Percentiles rank a stretch among this genome's conserved stretches.
phyloP scores from a whole-genome alignment of 768 basidiomycete genomes.

The Candolleomyces eurysporus region DNA sequence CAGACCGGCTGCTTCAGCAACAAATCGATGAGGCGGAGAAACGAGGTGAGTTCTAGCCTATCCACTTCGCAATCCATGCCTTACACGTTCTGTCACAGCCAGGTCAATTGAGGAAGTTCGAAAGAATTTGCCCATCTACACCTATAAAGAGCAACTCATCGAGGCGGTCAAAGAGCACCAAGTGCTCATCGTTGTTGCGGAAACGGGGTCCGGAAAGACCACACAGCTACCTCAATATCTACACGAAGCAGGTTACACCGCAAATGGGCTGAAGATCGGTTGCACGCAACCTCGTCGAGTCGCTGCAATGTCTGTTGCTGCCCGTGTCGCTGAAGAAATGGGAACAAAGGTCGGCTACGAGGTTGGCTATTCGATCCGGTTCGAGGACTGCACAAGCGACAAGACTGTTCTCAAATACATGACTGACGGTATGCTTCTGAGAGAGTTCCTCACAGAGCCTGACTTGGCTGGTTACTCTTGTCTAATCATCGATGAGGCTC shows the following conservation, averaged over 20 bases:
- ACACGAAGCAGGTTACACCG: slow-evolving; percentile 95
- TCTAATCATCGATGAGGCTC: slow-evolving; percentile 97
- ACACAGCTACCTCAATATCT: slow-evolving; percentile 98
- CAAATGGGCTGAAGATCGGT: slow-evolving; percentile 83
- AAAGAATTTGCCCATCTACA: slow-evolving; percentile 89
- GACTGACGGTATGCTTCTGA: slow-evolving; percentile 98
- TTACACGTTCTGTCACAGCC: slow-evolving; percentile 41
- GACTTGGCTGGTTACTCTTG: slow-evolving; percentile 93
- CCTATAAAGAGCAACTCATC: slow-evolving; percentile 84
- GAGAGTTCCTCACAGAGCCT: slow-evolving; percentile 97
- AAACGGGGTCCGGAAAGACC: slow-evolving; percentile 98
- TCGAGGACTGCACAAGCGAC: slow-evolving; percentile 99
- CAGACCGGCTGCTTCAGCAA: slow-evolving; percentile 79
- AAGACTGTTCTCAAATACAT: slow-evolving; percentile 99
- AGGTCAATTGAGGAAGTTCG: slow-evolving; percentile 91
- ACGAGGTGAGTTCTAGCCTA: slow-evolving; percentile 54
- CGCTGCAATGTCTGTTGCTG: slow-evolving; percentile 92
- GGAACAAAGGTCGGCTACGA: slow-evolving; percentile 90
- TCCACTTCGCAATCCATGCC: not conserved
- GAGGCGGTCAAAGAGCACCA: slow-evolving; percentile 89
- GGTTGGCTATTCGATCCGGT: slow-evolving; percentile 84
- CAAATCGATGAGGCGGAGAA: slow-evolving; percentile 93
- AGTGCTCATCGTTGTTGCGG: slow-evolving; percentile 95
- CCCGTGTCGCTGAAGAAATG: slow-evolving; percentile 89
- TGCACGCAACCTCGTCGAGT: slow-evolving; percentile 94